Base-by-base conservation (phyloP, 2,329 filamentous ascomycete genomes). In the Lomentospora prolificans region DNA sequence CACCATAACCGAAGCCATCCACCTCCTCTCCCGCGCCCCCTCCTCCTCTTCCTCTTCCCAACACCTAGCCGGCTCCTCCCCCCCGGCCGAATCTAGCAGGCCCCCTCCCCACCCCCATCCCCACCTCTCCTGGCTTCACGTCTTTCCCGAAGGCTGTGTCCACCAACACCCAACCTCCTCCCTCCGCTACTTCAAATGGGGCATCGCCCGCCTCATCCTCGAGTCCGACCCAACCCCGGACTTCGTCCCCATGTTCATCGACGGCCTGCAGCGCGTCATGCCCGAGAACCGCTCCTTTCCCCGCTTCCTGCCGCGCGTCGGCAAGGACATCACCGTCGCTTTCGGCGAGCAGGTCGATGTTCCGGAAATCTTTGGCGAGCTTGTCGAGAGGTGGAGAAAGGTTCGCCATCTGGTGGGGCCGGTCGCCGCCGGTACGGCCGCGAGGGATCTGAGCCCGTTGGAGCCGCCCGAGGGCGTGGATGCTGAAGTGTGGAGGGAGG, bases 151-250 rank as follows among this genome's bases (percentile, higher is more conserved):
- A 71, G 94, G 90, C 51, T 90, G 88, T 69, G 90, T 96, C 50
- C 91, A 97, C 70, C 94, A 99, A 72, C 85, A 90, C 61, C 80
- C 86, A 1, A 75, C 84, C 44, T 83, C 84, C 63, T 82, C 85
- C 6, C 85, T 97, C 77, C 87, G 94, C 28, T 99, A 99, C 72
- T 97, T 97, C 81, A 96, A 96, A 74, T 99, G 94, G 94, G 94
- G 94, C 1, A 78, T 97, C 1, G 90, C 92, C 5, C 83, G 94
- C 2, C 78, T 97, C 57, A 94, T 99, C 57, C 81, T 99, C 50
- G 94, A 99, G 70, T 82, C 86, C 50, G 87, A 92, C 51, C 89
- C 90, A 3, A 85, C 88, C 59, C 94, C 94, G 0, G 89, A 95
- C 62, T 80, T 99, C 19, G 80, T 99, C 33, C 90, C 94, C 46